Base-by-base conservation (phyloP, 257 asterid genomes). In the Solanum tacnaense region DNA sequence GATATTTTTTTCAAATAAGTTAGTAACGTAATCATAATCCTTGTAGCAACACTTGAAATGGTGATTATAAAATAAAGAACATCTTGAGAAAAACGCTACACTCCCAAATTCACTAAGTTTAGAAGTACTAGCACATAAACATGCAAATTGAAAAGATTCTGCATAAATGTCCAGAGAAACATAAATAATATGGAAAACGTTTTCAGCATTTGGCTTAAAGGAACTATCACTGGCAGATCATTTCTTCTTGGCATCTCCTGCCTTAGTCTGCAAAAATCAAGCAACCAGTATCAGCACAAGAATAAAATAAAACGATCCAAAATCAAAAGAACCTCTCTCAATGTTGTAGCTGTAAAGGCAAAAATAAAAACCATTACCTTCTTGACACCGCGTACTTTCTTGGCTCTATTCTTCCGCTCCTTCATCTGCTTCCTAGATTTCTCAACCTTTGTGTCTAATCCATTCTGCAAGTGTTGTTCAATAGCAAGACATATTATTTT, bases 181-280 rank as follows among this genome's bases (percentile, higher is more conserved):
- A 86, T 13, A 32, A 73, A 73, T 23, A 23, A 32, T 38, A 23
- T 2, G 71, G 41, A 3, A 74, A 73, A 73, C 35, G 7, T 52
- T 32, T 21, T 31, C 52, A 38, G 12, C 27, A 52, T 29, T 9
- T 60, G 32, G 36, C 11, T 46, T 32, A 41, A 31, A 6, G 36
- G 46, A 44, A 31, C 74, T 49, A 13, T 73, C 71, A 46, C 87
- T 6, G 21, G 67, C 18, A 46, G 27, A 65, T 62, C 74, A 73
- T 73, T 86, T 86, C 74, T 62, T 56, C 91, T 89, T 89, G 74
- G 91, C 92, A 88, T 90, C 92, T 60, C 92, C 92, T 4, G 90
- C 92, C 76, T 90, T 90, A 1, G 92, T 90, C 92, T 90, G 92
- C 85, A 82, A 84, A 16, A 72, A 79, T 12, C 27, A n/a, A 16